phyloP scores from a whole-genome alignment of 163 green algal genomes.

The Chlorella variabilis region DNA sequence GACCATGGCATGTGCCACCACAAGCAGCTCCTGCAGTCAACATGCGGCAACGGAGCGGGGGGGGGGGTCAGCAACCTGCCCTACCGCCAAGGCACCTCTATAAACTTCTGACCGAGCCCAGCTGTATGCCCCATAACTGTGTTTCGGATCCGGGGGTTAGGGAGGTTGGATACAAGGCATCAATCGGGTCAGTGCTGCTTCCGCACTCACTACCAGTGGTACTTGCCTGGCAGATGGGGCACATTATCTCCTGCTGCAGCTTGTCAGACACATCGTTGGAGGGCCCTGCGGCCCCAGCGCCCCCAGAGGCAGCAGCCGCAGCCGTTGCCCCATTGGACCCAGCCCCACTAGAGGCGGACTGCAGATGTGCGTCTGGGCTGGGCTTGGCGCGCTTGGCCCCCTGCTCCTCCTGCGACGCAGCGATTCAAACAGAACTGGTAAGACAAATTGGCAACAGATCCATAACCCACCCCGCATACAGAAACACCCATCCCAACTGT shows the following conservation, averaged over 20 bases:
- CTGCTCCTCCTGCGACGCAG: not conserved
- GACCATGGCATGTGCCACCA: conserved; percentile 47
- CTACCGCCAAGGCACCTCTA: no score
- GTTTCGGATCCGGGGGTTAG: no score
- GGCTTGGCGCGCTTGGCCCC: conserved; percentile 27
- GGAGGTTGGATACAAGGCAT: not conserved
- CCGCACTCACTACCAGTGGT: not conserved
- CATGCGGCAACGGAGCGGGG: not conserved
- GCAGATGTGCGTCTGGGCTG: no score
- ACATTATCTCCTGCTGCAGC: conserved; percentile 37
- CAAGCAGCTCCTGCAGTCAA: conserved; percentile 49
- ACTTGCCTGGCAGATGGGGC: conserved; percentile 49
- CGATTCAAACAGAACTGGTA: not conserved
- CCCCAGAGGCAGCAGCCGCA: not conserved
- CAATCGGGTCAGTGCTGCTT: not conserved
- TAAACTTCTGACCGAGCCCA: no score
- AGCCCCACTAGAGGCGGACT: no score
- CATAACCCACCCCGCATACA: no score
- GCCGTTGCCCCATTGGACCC: not conserved
- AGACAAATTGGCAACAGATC: no score
- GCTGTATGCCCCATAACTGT: no score
- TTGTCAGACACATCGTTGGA: not conserved
- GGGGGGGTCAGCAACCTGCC: no score
- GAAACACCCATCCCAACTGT: not conserved
- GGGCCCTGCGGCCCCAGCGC: not conserved